These are phyloP conservation scores for Neophaeococcomyces aloes DNA, from an alignment of 2,329 filamentous ascomycete species.

Conservation along the genomic window DNA sequence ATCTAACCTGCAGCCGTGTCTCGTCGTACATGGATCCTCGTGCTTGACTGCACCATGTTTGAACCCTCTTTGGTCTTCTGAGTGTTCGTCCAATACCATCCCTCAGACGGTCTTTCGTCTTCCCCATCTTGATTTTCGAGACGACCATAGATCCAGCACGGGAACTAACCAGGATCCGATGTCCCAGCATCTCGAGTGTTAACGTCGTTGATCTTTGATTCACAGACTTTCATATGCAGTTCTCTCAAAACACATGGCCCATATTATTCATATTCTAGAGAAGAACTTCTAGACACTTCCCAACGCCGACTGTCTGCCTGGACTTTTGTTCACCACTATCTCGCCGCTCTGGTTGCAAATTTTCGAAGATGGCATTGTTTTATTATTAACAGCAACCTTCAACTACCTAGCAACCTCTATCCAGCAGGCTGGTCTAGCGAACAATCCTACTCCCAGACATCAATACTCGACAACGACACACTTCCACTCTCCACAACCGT, in stretches of 20 bases:
- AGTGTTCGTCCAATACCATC: not conserved
- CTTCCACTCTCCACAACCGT: no score
- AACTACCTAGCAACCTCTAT: not conserved
- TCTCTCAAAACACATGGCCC: not conserved
- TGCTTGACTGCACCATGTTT: not conserved
- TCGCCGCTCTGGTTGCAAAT: not conserved
- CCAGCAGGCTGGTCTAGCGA: not conserved
- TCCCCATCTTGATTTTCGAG: not conserved
- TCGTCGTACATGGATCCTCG: not conserved
- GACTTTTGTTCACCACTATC: not conserved
- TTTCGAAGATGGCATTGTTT: slow-evolving; percentile 6
- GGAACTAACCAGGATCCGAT: not conserved
- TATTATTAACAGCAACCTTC: slow-evolving; percentile 3
- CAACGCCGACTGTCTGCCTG: not conserved
- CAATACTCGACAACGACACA: no score
- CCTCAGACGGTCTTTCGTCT: not conserved
- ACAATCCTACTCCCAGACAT: not conserved
- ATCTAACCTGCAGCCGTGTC: not conserved
- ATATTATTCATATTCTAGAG: not conserved
- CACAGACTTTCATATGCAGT: slow-evolving; percentile 1
- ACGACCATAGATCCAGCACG: not conserved
- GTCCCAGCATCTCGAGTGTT: not conserved
- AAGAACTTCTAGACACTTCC: not conserved
- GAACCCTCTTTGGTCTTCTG: not conserved
- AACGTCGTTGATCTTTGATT: slow-evolving; percentile 5